Conservation (phyloP, 371 early-diverging fungal genomes). For the Mucor plumbeus region DNA sequence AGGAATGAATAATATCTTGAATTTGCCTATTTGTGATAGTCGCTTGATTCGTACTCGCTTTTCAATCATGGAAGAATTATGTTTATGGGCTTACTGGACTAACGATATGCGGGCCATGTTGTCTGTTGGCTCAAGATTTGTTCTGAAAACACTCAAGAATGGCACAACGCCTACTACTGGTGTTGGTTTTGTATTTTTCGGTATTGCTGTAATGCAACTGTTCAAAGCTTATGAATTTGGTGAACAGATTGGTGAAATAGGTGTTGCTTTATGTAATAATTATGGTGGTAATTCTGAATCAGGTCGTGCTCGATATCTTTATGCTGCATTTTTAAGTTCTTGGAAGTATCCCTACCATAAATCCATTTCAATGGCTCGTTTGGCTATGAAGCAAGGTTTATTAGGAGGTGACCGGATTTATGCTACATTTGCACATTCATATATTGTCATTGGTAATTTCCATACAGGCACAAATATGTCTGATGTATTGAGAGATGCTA, state of each 20-base stretch:
- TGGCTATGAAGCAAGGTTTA: conserved; percentile 47
- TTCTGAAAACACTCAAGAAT: conserved; percentile 41
- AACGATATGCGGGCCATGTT: conserved; percentile 41
- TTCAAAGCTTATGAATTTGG: conserved; percentile 52
- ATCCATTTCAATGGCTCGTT: conserved; percentile 39
- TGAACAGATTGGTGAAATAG: conserved; percentile 47
- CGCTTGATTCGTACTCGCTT: conserved; percentile 46
- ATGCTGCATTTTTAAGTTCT: conserved; percentile 40
- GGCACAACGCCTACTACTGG: conserved; percentile 51
- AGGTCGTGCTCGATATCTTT: conserved; percentile 42
- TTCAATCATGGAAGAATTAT: conserved; percentile 49
- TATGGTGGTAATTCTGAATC: conserved; percentile 51
- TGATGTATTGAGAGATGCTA: conserved; percentile 44
- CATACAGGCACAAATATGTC: conserved; percentile 41
- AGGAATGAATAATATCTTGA: conserved; percentile 38
- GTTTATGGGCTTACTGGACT: conserved; percentile 50
- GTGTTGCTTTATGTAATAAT: conserved; percentile 42
- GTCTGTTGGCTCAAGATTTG: conserved; percentile 36
- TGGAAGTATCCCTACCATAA: conserved; percentile 51
- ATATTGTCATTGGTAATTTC: conserved; percentile 40
- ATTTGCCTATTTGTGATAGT: conserved; percentile 45
- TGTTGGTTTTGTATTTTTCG: conserved; percentile 52
- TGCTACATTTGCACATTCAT: conserved; percentile 47
- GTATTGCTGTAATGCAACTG: conserved; percentile 46
- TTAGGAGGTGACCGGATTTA: conserved; percentile 50